Evolutionary conservation across 2,329 filamentous ascomycete species (phyloP).

Genomic region (Cadophora sp.): DNA sequence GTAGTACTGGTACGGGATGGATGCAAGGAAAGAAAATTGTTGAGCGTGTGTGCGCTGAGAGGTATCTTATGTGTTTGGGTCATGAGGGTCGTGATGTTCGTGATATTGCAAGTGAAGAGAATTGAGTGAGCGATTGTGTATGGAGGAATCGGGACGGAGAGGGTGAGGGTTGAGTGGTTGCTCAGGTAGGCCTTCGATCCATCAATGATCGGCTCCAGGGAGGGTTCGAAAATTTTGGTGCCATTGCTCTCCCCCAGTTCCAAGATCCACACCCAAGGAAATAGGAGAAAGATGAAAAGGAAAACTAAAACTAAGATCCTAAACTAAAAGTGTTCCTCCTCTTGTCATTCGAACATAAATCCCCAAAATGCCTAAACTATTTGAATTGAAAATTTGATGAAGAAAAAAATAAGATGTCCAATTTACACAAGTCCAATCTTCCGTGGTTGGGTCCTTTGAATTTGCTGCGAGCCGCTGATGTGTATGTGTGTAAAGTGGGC

Average conservation of each 20-base stretch:
- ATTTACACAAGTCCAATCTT: conserved; percentile 32
- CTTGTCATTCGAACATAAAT: not conserved
- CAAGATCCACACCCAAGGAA: conserved; percentile 2
- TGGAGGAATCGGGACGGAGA: not conserved
- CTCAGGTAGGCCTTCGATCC: conserved; percentile 10
- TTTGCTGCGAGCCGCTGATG: conserved; percentile 27
- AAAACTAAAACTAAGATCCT: conserved; percentile 16
- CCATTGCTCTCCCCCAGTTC: conserved; percentile 3
- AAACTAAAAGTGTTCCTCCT: conserved; percentile 19
- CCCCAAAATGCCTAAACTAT: conserved; percentile 12
- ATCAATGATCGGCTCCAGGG: conserved; percentile 11
- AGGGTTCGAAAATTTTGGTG: conserved; percentile 11
- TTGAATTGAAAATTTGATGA: not conserved
- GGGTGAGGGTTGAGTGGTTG: not conserved
- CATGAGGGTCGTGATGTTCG: conserved; percentile 17
- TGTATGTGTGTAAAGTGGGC: conserved; percentile 13
- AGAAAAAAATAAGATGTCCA: conserved; percentile 23
- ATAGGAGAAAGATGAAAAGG: not conserved
- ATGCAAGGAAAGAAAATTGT: not conserved
- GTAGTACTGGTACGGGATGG: not conserved
- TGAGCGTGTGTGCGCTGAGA: conserved; percentile 7
- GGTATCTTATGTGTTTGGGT: conserved; percentile 4
- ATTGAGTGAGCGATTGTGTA: not conserved
- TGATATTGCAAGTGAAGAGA: not conserved
- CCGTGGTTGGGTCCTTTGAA: conserved; percentile 23